Percentiles rank a stretch among this genome's conserved stretches.
These are phyloP conservation scores for Metschnikowia sp. DNA, from an alignment of 805 yeast species.

Conservation along the genomic window DNA sequence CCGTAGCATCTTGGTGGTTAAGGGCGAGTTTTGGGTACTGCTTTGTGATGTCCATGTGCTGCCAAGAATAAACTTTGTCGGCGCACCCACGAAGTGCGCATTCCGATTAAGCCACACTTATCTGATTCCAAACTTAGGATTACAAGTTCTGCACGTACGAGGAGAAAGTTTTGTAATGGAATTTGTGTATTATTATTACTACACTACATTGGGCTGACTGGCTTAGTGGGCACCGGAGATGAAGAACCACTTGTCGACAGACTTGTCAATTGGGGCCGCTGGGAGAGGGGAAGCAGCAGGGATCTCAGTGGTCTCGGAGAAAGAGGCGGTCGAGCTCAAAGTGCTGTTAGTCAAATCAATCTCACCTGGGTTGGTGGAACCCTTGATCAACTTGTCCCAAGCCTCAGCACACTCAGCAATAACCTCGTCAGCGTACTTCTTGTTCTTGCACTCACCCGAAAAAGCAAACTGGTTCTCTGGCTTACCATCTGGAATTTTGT, in stretches of 20 bases:
- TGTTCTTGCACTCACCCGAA: conserved; percentile 61
- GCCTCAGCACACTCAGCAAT: conserved; percentile 48
- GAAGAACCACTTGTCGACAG: conserved; percentile 98
- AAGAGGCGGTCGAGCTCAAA: conserved; percentile 46
- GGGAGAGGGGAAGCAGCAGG: conserved; percentile 72
- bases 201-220: background rate
- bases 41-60: conserved; percentile 7
- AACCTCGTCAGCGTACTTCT: conserved; percentile 35
- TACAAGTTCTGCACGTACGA: background rate
- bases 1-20: background rate
- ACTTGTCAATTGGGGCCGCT: conserved; percentile 94
- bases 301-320: conserved; percentile 44
- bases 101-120: background rate
- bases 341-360: conserved; percentile 52
- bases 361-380: conserved; percentile 31
- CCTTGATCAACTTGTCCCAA: conserved; percentile 60
- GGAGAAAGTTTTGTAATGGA: background rate
- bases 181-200: background rate
- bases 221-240: conserved; percentile 71
- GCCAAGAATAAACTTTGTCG: too few species aligned
- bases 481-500: conserved; percentile 81
- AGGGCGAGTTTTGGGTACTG: conserved; percentile 1
- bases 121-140: background rate
- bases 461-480: conserved; percentile 73
- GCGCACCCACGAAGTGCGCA: background rate